Percentiles rank a stretch among this genome's conserved stretches.
These are phyloP conservation scores for Trichoderma oligosporum DNA, from an alignment of 2,329 filamentous ascomycete genomes.

Conservation along the genomic window DNA sequence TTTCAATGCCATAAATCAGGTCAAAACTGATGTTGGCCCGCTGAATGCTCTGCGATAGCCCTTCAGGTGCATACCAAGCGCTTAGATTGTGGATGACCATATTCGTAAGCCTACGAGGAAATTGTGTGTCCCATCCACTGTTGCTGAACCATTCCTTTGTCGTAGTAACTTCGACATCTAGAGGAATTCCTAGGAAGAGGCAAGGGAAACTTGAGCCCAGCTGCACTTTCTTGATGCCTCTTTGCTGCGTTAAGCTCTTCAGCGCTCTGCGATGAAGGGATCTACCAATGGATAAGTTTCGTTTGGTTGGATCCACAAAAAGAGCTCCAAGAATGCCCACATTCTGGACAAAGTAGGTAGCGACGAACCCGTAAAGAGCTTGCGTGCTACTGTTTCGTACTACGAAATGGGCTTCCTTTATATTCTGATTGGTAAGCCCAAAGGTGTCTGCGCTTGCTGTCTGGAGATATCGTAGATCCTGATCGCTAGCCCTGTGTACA, in stretches of 20 bases:
- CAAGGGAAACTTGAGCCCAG: conserved; percentile 76
- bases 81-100: conserved; percentile 70
- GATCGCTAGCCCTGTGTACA: conserved; percentile 63
- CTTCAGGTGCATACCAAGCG: conserved; percentile 72
- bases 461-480: conserved; percentile 65
- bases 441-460: conserved; percentile 72
- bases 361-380: conserved; percentile 86
- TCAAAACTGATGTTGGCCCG: conserved; percentile 75
- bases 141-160: conserved; percentile 80
- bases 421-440: conserved; percentile 63
- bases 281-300: conserved; percentile 85
- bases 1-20: conserved; percentile 75
- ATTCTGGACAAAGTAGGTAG: conserved; percentile 73
- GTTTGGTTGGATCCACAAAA: conserved; percentile 82
- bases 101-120: conserved; percentile 56
- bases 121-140: conserved; percentile 76
- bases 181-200: conserved; percentile 81
- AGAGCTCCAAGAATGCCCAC: conserved; percentile 77
- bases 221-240: conserved; percentile 73
- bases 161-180: conserved; percentile 44
- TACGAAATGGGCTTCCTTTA: conserved; percentile 83
- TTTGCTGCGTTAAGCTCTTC: conserved; percentile 64
- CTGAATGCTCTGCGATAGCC: conserved; percentile 69
- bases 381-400: conserved; percentile 91
- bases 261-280: conserved; percentile 85